A percentile compares a stretch with the other conserved stretches of the same genome.
Conservation (phyloP, 805 yeast species). For the Candida caryicola region DNA sequence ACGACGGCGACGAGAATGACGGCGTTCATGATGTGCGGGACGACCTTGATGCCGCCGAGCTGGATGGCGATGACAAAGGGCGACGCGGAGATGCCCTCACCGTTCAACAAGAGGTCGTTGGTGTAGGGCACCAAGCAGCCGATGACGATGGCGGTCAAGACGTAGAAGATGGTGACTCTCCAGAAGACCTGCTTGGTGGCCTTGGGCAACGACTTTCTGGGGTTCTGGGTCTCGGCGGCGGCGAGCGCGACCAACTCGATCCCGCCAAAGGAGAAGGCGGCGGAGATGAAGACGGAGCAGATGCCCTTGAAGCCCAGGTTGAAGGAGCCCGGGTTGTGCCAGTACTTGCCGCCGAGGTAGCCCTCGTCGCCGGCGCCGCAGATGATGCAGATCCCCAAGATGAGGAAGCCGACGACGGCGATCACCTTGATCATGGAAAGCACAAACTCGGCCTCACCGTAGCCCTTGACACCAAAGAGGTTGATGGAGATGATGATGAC, state of each 20-base stretch:
- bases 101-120: slow-evolving; percentile 46
- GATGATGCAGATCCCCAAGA: slow-evolving; percentile 28
- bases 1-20: slow-evolving; percentile 70
- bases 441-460: slow-evolving; percentile 29
- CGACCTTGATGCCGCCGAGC: slow-evolving; percentile 57
- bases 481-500: slow-evolving; percentile 31
- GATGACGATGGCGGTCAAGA: slow-evolving; percentile 23
- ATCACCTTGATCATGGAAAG: slow-evolving; percentile 25
- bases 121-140: slow-evolving; percentile 50
- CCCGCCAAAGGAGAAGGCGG: slow-evolving; percentile 63
- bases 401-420: slow-evolving; percentile 28
- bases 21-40: slow-evolving; percentile 72
- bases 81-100: slow-evolving; percentile 59
- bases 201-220: slow-evolving; percentile 54
- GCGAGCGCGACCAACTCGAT: slow-evolving; percentile 58
- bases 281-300: slow-evolving; percentile 40
- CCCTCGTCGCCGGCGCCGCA: slow-evolving; percentile 29
- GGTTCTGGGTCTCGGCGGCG: slow-evolving; percentile 56
- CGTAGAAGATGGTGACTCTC: slow-evolving; percentile 50
- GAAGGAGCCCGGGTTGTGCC: slow-evolving; percentile 22
- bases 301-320: slow-evolving; percentile 23
- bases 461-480: slow-evolving; percentile 35
- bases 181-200: slow-evolving; percentile 56
- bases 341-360: slow-evolving; percentile 20
- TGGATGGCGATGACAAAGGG: slow-evolving; percentile 74